Base-by-base conservation (phyloP, 305 asterid genomes). In the Fraxinus floribunda region DNA sequence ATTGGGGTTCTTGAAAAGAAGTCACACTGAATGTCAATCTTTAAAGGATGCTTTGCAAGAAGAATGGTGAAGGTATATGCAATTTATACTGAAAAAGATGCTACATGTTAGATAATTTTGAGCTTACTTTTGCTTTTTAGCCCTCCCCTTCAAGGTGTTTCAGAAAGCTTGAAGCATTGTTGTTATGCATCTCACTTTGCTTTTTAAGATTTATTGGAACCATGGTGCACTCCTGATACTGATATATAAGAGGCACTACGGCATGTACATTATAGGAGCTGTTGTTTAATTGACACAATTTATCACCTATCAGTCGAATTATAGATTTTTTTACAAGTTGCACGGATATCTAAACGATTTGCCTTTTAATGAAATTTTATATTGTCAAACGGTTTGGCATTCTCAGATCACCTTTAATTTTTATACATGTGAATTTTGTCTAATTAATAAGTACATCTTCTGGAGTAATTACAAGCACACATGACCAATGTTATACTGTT, bases 1-100 rank as follows among this genome's bases (percentile, higher is more conserved):
- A 95, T 84, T 95, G 98, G 97, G 99, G 97, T 71, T 93, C 97
- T 44, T 93, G 79, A 87, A 68, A 39, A 66, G 74, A 66, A 66
- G 13, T 7, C 7, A 29, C 30, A 7, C 39, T 66, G 20, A 66
- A 11, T 10, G 36, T 62, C 35, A 66, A 66, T 66, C 18, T 26
- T 26, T 29, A 66, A 26, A 66, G 5, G 35, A 66, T 29, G 74
- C 74, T 66, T 66, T 66, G 26, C 74, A 26, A 66, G 74, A 66
- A 66, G 38, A 26, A 26, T 66, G 36, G 74, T 66, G 20, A 11
- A 11, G 34, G 74, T 66, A 29, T 66, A 10, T 66, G 74, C 36
- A 8, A 68, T 68, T 29, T 68, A 29, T 29, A 68, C 75, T 29
- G 38, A 29, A 68, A 11, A 26, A 68, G 74, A 66, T 4, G 38